phyloP scores from a whole-genome alignment of 129 eudicot species.

The Chrysanthemum lavandulifolium region DNA sequence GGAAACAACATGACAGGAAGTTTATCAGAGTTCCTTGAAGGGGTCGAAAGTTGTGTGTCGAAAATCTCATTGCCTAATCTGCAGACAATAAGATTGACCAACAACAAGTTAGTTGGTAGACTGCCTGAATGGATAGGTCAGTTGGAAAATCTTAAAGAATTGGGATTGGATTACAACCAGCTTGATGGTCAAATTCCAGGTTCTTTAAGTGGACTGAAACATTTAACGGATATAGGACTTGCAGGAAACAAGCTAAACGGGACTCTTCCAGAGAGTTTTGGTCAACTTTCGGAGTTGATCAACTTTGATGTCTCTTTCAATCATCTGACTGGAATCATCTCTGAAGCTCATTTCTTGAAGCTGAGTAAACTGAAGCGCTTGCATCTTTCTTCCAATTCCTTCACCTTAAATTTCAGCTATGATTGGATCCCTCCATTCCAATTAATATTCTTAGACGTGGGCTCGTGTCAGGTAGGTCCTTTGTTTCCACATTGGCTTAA shows the following conservation, averaged over 20 bases:
- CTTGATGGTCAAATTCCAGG: slow-evolving; percentile 45
- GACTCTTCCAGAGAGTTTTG: slow-evolving; percentile 40
- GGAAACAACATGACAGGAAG: slow-evolving; percentile 41
- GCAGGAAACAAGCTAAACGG: slow-evolving; percentile 42
- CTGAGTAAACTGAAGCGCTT: slow-evolving; percentile 33
- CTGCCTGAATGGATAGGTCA: slow-evolving; percentile 52
- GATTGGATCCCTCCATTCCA: slow-evolving; percentile 51
- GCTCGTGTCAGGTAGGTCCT: slow-evolving; percentile 44
- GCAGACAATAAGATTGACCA: slow-evolving; percentile 27
- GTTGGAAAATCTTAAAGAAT: slow-evolving; percentile 35
- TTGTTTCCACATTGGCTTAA: slow-evolving; percentile 47
- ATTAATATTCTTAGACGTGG: slow-evolving; percentile 29
- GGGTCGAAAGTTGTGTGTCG: slow-evolving; percentile 25
- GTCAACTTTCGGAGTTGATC: slow-evolving; percentile 35
- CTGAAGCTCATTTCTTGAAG: slow-evolving; percentile 41
- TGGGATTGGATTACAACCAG: slow-evolving; percentile 25
- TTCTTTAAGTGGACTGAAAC: slow-evolving; percentile 30
- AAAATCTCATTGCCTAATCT: slow-evolving; percentile 34
- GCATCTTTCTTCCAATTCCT: slow-evolving; percentile 36
- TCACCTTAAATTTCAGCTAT: slow-evolving; percentile 26
- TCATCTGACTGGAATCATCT: slow-evolving; percentile 30
- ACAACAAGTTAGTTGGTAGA: slow-evolving; percentile 34
- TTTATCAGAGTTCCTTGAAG: slow-evolving; percentile 41
- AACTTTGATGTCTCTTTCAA: slow-evolving; percentile 39
- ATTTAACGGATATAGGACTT: slow-evolving; percentile 26